These are phyloP conservation scores for Isochrysis galbana DNA, from an alignment of 78 protist species.

Conservation along the genomic window DNA sequence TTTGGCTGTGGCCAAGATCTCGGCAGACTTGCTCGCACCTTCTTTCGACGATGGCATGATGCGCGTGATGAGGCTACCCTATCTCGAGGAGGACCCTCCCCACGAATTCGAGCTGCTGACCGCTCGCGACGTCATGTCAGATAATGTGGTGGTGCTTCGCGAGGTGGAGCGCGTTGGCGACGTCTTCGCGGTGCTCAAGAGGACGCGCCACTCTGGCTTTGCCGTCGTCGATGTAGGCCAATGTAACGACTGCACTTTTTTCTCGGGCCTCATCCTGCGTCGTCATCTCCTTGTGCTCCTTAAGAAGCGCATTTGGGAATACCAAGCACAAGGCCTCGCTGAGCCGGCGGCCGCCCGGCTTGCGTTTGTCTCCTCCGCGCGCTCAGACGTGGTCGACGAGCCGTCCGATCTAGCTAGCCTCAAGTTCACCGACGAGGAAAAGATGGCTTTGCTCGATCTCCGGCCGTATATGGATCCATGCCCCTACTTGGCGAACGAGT, in stretches of 20 bases:
- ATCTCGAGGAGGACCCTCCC: conserved; percentile 25
- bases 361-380: background rate
- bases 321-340: background rate
- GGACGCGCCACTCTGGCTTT: conserved; percentile 4
- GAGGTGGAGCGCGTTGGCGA: background rate
- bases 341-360: background rate
- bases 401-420: background rate
- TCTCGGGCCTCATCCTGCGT: background rate
- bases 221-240: background rate
- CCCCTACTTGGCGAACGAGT: background rate
- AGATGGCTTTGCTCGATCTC: background rate
- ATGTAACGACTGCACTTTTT: too few species aligned
- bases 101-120: background rate
- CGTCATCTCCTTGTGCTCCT: background rate
- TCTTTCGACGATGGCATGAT: conserved; percentile 66
- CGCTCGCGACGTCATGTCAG: conserved; percentile 25
- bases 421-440: background rate
- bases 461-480: background rate
- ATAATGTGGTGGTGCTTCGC: background rate
- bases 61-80: conserved; percentile 45
- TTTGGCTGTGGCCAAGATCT: background rate
- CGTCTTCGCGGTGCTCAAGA: background rate
- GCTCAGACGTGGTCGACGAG: background rate
- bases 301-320: background rate
- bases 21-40: background rate